Conservation (phyloP, 1,284 basidiomycete species). For the Boletus semigastroideus region DNA sequence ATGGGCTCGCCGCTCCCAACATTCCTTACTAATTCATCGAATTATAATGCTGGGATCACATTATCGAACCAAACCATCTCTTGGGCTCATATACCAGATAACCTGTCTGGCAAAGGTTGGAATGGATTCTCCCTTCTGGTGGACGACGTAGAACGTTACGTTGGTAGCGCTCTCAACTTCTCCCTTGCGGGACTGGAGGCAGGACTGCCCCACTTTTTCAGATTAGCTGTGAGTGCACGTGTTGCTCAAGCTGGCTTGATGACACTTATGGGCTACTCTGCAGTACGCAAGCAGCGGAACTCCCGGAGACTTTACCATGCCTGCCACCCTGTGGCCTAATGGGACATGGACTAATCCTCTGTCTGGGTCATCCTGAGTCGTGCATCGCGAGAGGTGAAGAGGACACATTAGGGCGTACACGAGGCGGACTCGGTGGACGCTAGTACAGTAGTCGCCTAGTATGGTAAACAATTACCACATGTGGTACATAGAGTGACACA, state of each 20-base stretch:
- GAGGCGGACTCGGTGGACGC: neutral
- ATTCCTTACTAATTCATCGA: slow-evolving; percentile 73
- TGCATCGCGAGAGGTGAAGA: neutral
- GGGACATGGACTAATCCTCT: slow-evolving; percentile 78
- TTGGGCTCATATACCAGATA: slow-evolving; percentile 59
- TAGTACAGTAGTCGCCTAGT: neutral
- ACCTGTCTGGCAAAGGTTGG: slow-evolving; percentile 48
- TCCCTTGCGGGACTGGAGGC: slow-evolving; percentile 61
- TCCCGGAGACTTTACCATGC: slow-evolving; percentile 79
- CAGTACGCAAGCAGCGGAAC: slow-evolving; percentile 55
- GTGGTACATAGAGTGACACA: neutral
- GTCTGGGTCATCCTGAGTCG: slow-evolving; percentile 59
- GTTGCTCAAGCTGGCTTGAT: neutral
- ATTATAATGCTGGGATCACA: slow-evolving; percentile 55
- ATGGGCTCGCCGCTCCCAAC: slow-evolving; percentile 67
- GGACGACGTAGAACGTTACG: slow-evolving; percentile 82
- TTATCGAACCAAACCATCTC: slow-evolving; percentile 56
- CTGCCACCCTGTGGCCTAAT: slow-evolving; percentile 76
- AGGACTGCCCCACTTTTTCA: slow-evolving; percentile 77
- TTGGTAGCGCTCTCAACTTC: slow-evolving; percentile 64
- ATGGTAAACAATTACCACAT: neutral
- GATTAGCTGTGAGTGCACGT: slow-evolving; percentile 67
- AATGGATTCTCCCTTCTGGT: slow-evolving; percentile 78
- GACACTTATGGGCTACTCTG: slow-evolving; percentile 3
- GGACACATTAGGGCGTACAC: neutral